Conservation (phyloP, 352 stramenopile species). For the Phytophthora ramorum region DNA sequence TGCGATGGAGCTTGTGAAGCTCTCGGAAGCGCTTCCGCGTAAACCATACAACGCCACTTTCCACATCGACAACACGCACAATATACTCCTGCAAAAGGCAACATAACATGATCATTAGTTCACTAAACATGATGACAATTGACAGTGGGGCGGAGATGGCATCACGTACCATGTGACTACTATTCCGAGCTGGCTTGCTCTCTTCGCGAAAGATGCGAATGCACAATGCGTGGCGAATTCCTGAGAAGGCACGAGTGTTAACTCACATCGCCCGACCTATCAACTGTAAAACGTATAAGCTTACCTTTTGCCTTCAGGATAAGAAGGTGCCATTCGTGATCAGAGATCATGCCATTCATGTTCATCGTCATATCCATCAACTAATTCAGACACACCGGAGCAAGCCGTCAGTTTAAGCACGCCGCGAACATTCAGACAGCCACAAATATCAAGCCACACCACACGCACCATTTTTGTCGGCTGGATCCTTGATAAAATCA, state of each 20-base stretch:
- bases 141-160: background rate
- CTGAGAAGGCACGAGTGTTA: slow-evolving; percentile 28
- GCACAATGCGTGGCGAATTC: slow-evolving; percentile 80
- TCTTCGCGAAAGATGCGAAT: slow-evolving; percentile 82
- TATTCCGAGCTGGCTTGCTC: slow-evolving; percentile 53
- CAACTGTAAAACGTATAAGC: background rate
- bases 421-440: background rate
- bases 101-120: background rate
- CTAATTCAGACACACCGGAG: slow-evolving; percentile 26
- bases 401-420: slow-evolving; percentile 5
- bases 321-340: slow-evolving; percentile 88
- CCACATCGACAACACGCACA: slow-evolving; percentile 85
- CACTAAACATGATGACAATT: background rate
- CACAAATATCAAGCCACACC: background rate
- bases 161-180: slow-evolving; percentile 70
- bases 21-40: slow-evolving; percentile 85
- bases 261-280: background rate
- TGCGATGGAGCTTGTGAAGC: slow-evolving; percentile 84
- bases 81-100: slow-evolving; percentile 74
- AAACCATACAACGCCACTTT: slow-evolving; percentile 88
- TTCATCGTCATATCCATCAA: slow-evolving; percentile 86
- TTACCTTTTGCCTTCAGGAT: slow-evolving; percentile 85
- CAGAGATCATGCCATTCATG: slow-evolving; percentile 86
- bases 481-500: slow-evolving; percentile 84
- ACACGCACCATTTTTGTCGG: slow-evolving; percentile 79